A percentile compares a stretch with the other conserved stretches of the same genome.
phyloP scores from a whole-genome alignment of 2,329 filamentous ascomycete species.

The Thelonectria blattea region DNA sequence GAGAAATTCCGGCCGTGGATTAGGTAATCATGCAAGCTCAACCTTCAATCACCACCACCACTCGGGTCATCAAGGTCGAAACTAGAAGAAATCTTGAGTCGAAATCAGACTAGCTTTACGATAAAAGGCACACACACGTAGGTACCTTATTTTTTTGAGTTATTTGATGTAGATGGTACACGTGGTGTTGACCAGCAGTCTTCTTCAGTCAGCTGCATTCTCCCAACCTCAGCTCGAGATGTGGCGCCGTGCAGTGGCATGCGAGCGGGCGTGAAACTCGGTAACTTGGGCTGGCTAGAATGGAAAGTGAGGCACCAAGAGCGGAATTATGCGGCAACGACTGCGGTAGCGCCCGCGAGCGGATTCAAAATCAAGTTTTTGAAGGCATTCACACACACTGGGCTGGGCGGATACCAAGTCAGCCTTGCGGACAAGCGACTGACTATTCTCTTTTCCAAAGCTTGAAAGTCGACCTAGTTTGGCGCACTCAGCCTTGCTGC shows the following conservation, averaged over 20 bases:
- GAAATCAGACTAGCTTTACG: background rate
- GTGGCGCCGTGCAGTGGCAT: background rate
- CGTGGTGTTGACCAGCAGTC: background rate
- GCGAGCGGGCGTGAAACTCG: background rate
- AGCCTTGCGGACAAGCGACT: background rate
- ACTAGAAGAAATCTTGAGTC: background rate
- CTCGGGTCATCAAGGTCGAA: background rate
- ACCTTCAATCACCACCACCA: background rate
- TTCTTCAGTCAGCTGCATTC: background rate
- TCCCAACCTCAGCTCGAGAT: background rate
- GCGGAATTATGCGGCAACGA: background rate
- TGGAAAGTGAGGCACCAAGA: background rate
- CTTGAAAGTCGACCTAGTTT: background rate
- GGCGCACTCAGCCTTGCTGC: slow-evolving; percentile 1
- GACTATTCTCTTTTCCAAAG: background rate
- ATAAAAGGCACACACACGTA: background rate
- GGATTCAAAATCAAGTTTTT: background rate
- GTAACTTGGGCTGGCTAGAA: background rate
- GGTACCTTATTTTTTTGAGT: background rate
- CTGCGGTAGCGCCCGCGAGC: background rate
- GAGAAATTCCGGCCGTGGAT: slow-evolving; percentile 18
- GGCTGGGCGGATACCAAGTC: slow-evolving; percentile 1
- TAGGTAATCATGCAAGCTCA: slow-evolving; percentile 14
- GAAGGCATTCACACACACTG: background rate
- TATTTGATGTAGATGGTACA: background rate